phyloP scores from a whole-genome alignment of 768 basidiomycete species.

The Heimioporus sp. region DNA sequence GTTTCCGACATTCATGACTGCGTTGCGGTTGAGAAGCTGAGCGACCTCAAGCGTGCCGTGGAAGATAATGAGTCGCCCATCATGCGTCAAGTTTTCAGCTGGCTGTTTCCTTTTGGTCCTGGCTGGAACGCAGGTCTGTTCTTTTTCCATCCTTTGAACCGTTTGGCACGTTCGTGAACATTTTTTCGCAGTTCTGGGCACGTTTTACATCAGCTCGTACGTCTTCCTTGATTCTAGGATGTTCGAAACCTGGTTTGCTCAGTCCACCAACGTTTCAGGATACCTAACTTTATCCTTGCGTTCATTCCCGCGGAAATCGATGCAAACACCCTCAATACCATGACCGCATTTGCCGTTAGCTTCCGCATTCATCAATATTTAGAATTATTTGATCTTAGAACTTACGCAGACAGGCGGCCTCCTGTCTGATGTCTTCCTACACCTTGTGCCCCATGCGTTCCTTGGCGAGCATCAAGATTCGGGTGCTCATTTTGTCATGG shows the following conservation, averaged over 20 bases:
- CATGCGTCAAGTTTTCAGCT: constrained; percentile 76
- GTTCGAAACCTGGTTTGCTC: constrained; percentile 18
- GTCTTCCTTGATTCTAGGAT: constrained; percentile 30
- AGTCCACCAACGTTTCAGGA: constrained; percentile 42
- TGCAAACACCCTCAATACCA: constrained; percentile 82
- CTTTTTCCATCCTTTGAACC: constrained; percentile 1
- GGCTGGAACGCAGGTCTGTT: constrained; percentile 74
- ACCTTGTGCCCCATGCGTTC: constrained; percentile 89
- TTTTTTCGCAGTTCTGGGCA: constrained; percentile 62
- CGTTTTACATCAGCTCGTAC: constrained; percentile 96
- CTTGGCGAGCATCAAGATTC: constrained; percentile 81
- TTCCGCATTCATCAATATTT: constrained; percentile 5
- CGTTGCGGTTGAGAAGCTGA: constrained; percentile 43
- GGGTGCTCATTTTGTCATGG: constrained; percentile 75
- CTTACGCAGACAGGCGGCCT: constrained; percentile 75
- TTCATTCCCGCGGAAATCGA: constrained; percentile 91
- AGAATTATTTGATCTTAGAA: constrained; percentile 17
- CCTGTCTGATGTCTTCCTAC: constrained; percentile 89
- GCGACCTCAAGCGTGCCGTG: constrained; percentile 56
- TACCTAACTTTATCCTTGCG: constrained; percentile 92
- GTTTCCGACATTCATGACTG: constrained; percentile 45
- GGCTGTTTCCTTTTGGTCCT: constrained; percentile 87
- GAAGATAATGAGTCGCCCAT: constrained; percentile 68
- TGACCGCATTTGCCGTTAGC: constrained; percentile 90
- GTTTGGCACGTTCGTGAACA: constrained; percentile 21